Evolutionary conservation across 306 rosid species (phyloP).

Genomic region (Pterocarpus santalinus): DNA sequence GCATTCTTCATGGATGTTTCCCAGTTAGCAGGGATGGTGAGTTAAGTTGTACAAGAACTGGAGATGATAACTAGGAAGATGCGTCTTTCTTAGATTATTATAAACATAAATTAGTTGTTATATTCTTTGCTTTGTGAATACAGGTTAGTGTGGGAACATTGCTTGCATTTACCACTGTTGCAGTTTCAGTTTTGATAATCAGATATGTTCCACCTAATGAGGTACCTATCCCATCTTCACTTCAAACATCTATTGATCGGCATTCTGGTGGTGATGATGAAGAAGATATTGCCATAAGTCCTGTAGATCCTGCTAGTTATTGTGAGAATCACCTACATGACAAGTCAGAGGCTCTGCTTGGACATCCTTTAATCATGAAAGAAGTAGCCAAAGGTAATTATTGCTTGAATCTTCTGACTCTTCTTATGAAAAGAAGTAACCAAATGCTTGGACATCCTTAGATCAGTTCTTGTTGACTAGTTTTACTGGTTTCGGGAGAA

Average conservation of each 20-base stretch:
- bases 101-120: conserved; percentile 14
- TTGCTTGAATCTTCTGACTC: conserved; percentile 24
- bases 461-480: no score
- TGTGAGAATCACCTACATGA: conserved; percentile 47
- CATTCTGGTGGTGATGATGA: conserved; percentile 47
- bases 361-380: conserved; percentile 64
- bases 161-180: conserved; percentile 74
- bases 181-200: conserved; percentile 78
- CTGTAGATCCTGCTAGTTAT: conserved; percentile 48
- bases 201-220: conserved; percentile 81
- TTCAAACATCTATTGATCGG: conserved; percentile 54
- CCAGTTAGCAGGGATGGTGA: conserved; percentile 81
- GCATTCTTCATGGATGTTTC: conserved; percentile 90
- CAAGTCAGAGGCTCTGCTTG: conserved; percentile 51
- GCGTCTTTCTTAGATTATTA: conserved; percentile 30
- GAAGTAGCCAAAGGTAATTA: conserved; percentile 55
- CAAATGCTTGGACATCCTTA: no score
- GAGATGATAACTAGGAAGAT: conserved; percentile 20
- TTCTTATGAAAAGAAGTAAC: background rate
- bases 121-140: conserved; percentile 35
- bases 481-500: no score
- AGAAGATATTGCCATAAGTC: conserved; percentile 42
- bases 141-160: conserved; percentile 84
- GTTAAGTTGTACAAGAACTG: conserved; percentile 40
- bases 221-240: conserved; percentile 63